A percentile compares a stretch with the other conserved stretches of the same genome.
These are phyloP conservation scores for Lentinula sp. DNA, from an alignment of 768 basidiomycete genomes.

Conservation along the genomic window DNA sequence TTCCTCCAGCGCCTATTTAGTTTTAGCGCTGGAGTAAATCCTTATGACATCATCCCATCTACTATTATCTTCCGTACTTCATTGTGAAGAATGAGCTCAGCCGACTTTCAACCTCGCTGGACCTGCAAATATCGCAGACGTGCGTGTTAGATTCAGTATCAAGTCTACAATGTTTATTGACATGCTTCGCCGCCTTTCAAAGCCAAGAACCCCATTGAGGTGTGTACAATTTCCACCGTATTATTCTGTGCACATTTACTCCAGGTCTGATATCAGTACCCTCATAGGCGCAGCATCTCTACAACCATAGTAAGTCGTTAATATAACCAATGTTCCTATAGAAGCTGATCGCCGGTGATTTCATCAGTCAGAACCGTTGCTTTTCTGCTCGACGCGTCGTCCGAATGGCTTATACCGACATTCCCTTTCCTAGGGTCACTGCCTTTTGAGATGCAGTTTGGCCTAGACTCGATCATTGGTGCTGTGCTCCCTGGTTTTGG, in stretches of 20 bases:
- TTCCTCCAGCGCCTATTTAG: too few relatives aligned
- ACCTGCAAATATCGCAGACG: slow-evolving; percentile 7
- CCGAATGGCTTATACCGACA: slow-evolving; percentile 10
- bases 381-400: slow-evolving; percentile 9
- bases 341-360: too few relatives aligned
- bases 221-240: not conserved
- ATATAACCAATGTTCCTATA: not conserved
- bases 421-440: slow-evolving; percentile 7
- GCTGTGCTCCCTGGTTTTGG: slow-evolving; percentile 5
- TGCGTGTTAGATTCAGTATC: not conserved
- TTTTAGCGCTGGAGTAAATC: too few relatives aligned
- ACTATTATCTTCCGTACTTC: not conserved
- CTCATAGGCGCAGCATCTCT: not conserved
- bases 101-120: slow-evolving; percentile 3
- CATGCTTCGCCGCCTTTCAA: not conserved
- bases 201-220: slow-evolving; percentile 4
- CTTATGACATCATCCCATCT: too few relatives aligned
- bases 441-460: slow-evolving; percentile 9
- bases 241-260: not conserved
- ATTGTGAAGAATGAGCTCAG: not conserved
- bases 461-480: slow-evolving; percentile 8
- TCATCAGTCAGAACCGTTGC: slow-evolving; percentile 8
- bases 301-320: not conserved
- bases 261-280: not conserved
- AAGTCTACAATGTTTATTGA: not conserved